A percentile compares a stretch with the other conserved stretches of the same genome.
Evolutionary conservation across 371 early-diverging fungal genomes (phyloP).

Genomic region (Mucor irregularis): DNA sequence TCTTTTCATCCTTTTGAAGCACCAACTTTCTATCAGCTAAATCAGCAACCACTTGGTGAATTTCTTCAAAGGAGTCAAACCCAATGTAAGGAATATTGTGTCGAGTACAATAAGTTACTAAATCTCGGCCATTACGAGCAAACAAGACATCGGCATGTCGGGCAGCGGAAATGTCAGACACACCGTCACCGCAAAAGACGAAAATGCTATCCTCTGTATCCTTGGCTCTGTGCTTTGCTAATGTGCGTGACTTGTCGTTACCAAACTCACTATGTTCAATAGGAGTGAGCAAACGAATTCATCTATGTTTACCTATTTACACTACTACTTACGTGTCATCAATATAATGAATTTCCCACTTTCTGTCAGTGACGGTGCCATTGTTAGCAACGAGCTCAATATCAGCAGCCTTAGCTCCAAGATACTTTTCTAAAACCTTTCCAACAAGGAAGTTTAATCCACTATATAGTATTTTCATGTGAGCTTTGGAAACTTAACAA

Average conservation of each 20-base stretch:
- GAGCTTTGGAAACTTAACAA: no score
- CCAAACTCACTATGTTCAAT: constrained; percentile 40
- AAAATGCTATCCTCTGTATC: constrained; percentile 38
- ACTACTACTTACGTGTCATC: constrained; percentile 51
- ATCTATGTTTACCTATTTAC: background rate
- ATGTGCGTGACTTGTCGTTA: constrained; percentile 56
- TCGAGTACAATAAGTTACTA: constrained; percentile 60
- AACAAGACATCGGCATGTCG: constrained; percentile 62
- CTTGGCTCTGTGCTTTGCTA: constrained; percentile 32
- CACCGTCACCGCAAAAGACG: constrained; percentile 70
- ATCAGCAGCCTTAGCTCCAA: constrained; percentile 39
- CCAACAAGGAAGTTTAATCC: constrained; percentile 48
- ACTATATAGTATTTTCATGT: constrained; percentile 35
- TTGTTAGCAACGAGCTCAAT: constrained; percentile 53
- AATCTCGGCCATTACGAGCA: constrained; percentile 60
- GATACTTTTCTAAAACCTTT: constrained; percentile 46
- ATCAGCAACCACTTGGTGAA: constrained; percentile 19
- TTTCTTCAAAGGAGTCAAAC: constrained; percentile 53
- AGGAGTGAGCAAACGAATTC: background rate
- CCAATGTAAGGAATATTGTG: constrained; percentile 50
- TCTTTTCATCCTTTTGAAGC: constrained; percentile 1
- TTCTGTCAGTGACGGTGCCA: constrained; percentile 37
- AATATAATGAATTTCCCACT: constrained; percentile 59
- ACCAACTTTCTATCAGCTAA: background rate
- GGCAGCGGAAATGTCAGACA: constrained; percentile 67